These are phyloP conservation scores for Pythium scleroteichum DNA, from an alignment of 352 stramenopile species.

Conservation along the genomic window DNA sequence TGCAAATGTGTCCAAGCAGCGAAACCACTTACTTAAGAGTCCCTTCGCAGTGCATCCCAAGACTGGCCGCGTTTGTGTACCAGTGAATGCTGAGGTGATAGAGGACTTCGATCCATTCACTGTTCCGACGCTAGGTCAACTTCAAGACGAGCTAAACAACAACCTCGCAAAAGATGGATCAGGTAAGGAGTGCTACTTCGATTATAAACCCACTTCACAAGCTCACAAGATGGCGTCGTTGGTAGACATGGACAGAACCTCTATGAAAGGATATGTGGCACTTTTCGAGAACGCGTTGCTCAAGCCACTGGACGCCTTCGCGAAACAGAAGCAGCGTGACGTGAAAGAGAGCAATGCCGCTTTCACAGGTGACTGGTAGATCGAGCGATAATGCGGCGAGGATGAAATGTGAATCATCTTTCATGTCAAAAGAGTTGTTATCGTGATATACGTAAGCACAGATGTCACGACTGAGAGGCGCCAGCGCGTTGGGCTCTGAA, in stretches of 20 bases:
- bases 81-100: conserved; percentile 86
- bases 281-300: conserved; percentile 76
- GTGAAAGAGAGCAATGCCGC: conserved; percentile 66
- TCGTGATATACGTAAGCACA: neutral
- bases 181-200: conserved; percentile 16
- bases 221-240: neutral
- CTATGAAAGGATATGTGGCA: conserved; percentile 72
- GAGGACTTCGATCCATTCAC: conserved; percentile 86
- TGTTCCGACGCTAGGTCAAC: conserved; percentile 82
- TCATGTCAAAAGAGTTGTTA: neutral
- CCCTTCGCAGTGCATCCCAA: conserved; percentile 99
- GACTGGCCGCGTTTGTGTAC: conserved; percentile 97
- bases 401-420: neutral
- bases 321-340: conserved; percentile 77
- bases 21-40: conserved; percentile 99
- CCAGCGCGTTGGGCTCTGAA: conserved; percentile 68
- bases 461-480: neutral
- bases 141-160: conserved; percentile 84
- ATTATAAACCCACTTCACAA: neutral
- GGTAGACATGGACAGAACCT: conserved; percentile 45
- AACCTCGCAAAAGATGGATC: conserved; percentile 31
- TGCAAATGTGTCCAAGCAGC: conserved; percentile 99
- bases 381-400: neutral
- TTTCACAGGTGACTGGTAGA: conserved; percentile 81
- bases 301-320: conserved; percentile 57